Evolutionary conservation across 768 basidiomycete species (phyloP).

Genomic region (Sporobolomyces pararoseus): DNA sequence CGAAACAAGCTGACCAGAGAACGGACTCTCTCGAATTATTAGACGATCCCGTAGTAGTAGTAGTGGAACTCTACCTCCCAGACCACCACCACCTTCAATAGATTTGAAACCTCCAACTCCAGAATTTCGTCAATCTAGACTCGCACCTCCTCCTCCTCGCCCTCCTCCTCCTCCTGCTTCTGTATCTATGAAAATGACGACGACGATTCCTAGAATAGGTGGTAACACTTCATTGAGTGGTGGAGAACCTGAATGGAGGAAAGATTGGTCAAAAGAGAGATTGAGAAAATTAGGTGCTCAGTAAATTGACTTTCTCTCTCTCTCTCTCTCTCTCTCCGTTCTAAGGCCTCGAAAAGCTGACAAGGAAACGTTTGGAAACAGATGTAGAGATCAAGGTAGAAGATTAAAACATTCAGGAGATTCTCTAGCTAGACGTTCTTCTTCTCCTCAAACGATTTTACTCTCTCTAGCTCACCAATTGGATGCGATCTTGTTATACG

Average conservation of each 20-base stretch:
- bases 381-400: conserved; percentile 66
- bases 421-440: conserved; percentile 57
- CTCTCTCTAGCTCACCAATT: conserved; percentile 69
- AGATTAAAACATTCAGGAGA: conserved; percentile 80
- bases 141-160: not conserved
- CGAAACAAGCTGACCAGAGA: no score
- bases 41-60: conserved; percentile 57
- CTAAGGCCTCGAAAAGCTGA: no score
- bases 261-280: conserved; percentile 35
- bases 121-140: conserved; percentile 48
- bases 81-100: not conserved
- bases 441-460: conserved; percentile 55
- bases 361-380: no score
- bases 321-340: not conserved
- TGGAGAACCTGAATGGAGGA: conserved; percentile 39
- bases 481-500: conserved; percentile 77
- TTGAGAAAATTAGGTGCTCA: conserved; percentile 45
- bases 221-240: conserved; percentile 36
- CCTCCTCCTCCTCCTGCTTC: not conserved
- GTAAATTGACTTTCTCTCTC: conserved; percentile 9
- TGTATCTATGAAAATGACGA: conserved; percentile 47
- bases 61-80: conserved; percentile 48
- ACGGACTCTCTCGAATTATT: conserved; percentile 33
- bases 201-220: conserved; percentile 45
- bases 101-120: conserved; percentile 41